Evolutionary conservation across 2,329 filamentous ascomycete species (phyloP), one percentile per base, ranked within the genome.

Genomic region (Monosporascus sp.): DNA sequence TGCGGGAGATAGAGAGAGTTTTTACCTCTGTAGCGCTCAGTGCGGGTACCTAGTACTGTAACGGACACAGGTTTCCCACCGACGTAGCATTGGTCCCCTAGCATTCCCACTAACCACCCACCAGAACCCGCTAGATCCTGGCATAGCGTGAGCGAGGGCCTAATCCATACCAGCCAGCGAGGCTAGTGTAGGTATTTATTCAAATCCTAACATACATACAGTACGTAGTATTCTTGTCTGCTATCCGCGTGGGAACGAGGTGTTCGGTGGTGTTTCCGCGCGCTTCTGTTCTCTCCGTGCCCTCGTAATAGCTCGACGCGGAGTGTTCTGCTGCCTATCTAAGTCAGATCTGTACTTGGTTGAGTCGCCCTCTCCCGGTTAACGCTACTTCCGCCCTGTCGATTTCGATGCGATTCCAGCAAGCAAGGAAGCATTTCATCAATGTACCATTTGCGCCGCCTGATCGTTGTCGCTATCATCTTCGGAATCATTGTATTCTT

Each of bases 371-470:
- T 39, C 15, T 17, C 18, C 37, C 15, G 1, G 18, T 17, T 39
- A 14, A 35, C 31, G 31, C 1, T 35, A 35, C 31, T 39, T 18
- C 17, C 17, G 2, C 15, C 15, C 1, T 6, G 6, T 3, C 17
- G 25, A n/a, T 39, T 7, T 18, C 37, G 8, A 18, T 18, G 37
- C 37, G 37, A 39, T 11, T 39, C 39, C 39, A 20, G 18, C 39
- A 18, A 24, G 39, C 18, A 14, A 43, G 18, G 8, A 18, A 43
- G 8, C n/a, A 43, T 14, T 20, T 43, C 14, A 9, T 52, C 54
- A 48, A 79, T 80, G 76, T 73, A 72, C 58, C 74, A 75, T 67
- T 56, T 81, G 49, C 77, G 76, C 31, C 75, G 75, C 49, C 62
- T 75, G 57, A 66, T 70, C 53, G 67, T 77, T 48, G 61, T 71